Evolutionary conservation across 2,329 filamentous ascomycete genomes (phyloP).

Genomic region (Dactylonectria estremocensis): DNA sequence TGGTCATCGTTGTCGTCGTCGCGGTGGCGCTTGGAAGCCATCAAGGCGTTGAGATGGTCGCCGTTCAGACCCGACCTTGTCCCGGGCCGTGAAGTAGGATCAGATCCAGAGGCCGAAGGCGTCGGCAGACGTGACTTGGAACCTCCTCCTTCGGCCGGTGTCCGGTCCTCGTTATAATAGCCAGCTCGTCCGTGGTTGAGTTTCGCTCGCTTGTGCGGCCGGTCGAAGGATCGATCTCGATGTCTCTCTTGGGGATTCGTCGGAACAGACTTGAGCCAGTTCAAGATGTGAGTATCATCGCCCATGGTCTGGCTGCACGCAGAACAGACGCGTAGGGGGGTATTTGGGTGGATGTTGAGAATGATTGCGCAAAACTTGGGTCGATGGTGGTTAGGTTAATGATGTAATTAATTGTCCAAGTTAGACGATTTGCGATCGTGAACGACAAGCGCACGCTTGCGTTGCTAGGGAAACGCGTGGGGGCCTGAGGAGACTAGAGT

Average conservation of each 20-base stretch:
- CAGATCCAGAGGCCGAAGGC: neutral
- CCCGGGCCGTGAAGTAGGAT: neutral
- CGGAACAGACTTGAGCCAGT: constrained; percentile 8
- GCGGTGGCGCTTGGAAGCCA: neutral
- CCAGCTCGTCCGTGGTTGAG: neutral
- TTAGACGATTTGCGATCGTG: too few species aligned
- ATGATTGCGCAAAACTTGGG: neutral
- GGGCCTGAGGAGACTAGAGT: too few species aligned
- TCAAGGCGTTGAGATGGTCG: neutral
- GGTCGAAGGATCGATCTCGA: neutral
- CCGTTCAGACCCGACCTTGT: neutral
- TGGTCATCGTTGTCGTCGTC: neutral
- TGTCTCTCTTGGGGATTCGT: neutral
- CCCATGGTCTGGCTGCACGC: constrained; percentile 2
- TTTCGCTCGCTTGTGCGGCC: neutral
- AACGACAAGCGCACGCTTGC: too few species aligned
- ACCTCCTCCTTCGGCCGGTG: neutral
- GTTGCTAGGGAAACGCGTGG: too few species aligned
- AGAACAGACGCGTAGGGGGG: neutral
- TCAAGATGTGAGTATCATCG: neutral
- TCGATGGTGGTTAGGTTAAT: too few species aligned
- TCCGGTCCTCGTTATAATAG: neutral
- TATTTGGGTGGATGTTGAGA: neutral
- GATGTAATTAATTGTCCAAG: too few species aligned
- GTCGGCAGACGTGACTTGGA: neutral